Evolutionary conservation across 176 grass and related monocot genomes (phyloP).

Genomic region (Lolium rigidum): DNA sequence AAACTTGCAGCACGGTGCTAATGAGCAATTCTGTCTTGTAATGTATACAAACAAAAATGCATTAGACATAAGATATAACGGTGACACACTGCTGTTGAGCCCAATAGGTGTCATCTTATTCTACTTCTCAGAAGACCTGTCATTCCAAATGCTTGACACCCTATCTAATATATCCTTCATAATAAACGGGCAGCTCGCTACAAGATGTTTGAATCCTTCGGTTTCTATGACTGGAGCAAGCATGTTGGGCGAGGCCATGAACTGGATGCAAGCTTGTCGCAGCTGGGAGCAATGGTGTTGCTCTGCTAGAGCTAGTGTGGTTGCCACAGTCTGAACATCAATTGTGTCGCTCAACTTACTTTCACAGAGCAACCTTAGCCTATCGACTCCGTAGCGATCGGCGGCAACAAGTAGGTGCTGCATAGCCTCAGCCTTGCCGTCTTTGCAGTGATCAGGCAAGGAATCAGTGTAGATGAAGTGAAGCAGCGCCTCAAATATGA

Average conservation of each 20-base stretch:
- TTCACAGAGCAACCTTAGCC: conserved; percentile 52
- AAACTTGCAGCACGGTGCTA: background rate
- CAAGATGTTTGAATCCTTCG: conserved; percentile 51
- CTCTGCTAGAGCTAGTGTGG: conserved; percentile 48
- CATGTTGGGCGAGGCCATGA: conserved; percentile 45
- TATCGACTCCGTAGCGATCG: conserved; percentile 52
- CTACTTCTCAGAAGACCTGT: conserved; percentile 11
- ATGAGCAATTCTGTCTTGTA: background rate
- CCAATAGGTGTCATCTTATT: conserved; percentile 17
- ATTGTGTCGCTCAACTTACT: conserved; percentile 41
- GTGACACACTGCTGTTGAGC: background rate
- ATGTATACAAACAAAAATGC: background rate
- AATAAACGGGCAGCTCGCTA: conserved; percentile 45
- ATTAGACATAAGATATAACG: background rate
- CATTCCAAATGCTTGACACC: conserved; percentile 47
- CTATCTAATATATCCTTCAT: conserved; percentile 50
- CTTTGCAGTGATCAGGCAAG: conserved; percentile 31
- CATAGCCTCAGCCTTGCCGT: conserved; percentile 21
- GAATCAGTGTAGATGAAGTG: conserved; percentile 53
- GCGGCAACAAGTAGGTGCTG: conserved; percentile 54
- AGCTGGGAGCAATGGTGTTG: conserved; percentile 48
- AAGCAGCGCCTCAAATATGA: conserved; percentile 50
- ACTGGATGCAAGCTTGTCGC: conserved; percentile 38
- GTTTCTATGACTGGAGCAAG: conserved; percentile 35
- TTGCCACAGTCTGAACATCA: conserved; percentile 46